phyloP scores from a whole-genome alignment of 2,329 filamentous ascomycete species.

The Xylaria multiplex region DNA sequence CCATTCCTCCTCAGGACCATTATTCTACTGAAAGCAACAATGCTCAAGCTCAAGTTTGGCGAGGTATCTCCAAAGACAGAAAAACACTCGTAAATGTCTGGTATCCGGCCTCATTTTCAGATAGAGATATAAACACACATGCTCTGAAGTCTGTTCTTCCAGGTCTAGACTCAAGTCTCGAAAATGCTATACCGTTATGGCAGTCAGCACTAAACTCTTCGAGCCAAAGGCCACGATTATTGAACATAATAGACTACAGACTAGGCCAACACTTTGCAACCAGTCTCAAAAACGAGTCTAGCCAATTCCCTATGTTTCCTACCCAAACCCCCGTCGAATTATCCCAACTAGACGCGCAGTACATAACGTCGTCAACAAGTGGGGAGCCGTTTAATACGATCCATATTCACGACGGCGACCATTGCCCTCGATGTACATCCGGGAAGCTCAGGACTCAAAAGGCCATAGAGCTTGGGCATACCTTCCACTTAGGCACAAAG shows the following conservation, averaged over 20 bases:
- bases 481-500: conserved; percentile 89
- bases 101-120: conserved; percentile 59
- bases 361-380: conserved; percentile 35
- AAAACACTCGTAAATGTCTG: conserved; percentile 75
- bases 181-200: conserved; percentile 67
- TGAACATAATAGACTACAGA: conserved; percentile 50
- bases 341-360: conserved; percentile 33
- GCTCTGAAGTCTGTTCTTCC: conserved; percentile 74
- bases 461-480: conserved; percentile 92
- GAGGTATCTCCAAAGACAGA: conserved; percentile 73
- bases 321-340: conserved; percentile 24
- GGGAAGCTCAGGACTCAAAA: conserved; percentile 73
- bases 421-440: conserved; percentile 74
- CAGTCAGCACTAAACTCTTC: conserved; percentile 48
- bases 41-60: conserved; percentile 58
- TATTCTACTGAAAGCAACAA: background rate
- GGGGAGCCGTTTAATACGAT: conserved; percentile 68
- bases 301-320: conserved; percentile 36
- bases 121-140: conserved; percentile 58
- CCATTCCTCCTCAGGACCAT: conserved; percentile 14
- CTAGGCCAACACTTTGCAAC: conserved; percentile 39
- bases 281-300: conserved; percentile 27
- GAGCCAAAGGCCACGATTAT: conserved; percentile 39
- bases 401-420: conserved; percentile 72
- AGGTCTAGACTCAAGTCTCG: conserved; percentile 76